Percentiles rank a stretch among this genome's conserved stretches.
Evolutionary conservation across 2,329 filamentous ascomycete genomes (phyloP).

Genomic region (Annulohypoxylon truncatum): DNA sequence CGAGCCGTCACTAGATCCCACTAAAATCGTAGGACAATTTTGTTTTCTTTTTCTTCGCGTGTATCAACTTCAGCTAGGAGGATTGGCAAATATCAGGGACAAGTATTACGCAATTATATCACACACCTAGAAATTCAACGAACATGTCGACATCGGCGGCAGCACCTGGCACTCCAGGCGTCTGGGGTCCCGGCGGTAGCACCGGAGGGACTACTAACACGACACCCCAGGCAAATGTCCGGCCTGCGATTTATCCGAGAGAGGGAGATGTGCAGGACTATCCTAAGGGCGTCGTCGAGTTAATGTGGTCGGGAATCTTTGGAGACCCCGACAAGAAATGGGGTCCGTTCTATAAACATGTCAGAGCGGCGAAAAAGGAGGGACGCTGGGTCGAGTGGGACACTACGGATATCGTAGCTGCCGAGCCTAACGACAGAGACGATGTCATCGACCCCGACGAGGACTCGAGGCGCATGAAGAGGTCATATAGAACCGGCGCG

Average conservation of each 20-base stretch:
- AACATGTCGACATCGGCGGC: background rate
- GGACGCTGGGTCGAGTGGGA: constrained; percentile 27
- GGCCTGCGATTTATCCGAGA: background rate
- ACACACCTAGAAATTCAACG: background rate
- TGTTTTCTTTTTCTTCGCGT: background rate
- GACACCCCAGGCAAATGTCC: background rate
- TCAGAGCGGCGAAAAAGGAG: constrained; percentile 17
- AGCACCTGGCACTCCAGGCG: background rate
- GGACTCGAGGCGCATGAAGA: background rate
- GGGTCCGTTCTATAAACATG: constrained; percentile 19
- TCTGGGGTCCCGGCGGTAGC: no score
- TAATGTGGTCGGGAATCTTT: background rate
- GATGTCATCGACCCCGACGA: background rate
- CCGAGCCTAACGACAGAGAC: background rate
- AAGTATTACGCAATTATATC: background rate
- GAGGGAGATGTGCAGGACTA: constrained; percentile 6
- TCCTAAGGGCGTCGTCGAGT: constrained; percentile 11
- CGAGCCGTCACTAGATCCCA: background rate
- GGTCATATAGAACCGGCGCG: background rate
- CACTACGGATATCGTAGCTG: constrained; percentile 11
- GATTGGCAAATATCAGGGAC: background rate
- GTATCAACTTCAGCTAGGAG: background rate
- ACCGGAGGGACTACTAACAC: background rate
- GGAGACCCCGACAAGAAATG: constrained; percentile 32
- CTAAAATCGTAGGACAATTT: background rate